Evolutionary conservation across 805 yeast species (phyloP), one percentile per base, ranked within the genome.

Genomic region (Candida nemodendra): DNA sequence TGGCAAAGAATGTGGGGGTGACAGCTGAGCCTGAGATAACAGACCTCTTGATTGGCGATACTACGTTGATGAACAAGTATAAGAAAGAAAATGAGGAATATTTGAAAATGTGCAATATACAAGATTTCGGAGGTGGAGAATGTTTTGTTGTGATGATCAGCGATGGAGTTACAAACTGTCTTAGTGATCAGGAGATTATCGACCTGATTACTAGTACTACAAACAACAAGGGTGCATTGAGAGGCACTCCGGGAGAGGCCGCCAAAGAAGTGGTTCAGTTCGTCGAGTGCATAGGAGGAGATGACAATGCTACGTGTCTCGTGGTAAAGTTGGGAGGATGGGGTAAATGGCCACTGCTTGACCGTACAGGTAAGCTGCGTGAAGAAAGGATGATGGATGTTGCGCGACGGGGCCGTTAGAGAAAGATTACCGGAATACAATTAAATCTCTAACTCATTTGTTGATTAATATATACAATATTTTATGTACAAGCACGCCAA

Each of bases 251-350:
- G 1, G 95, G 86, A 51, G 74, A 67, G 30, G 86, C 95, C 25
- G 90, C 97, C 0, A 79, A 77, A 43, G 97, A 90, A 57, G 84
- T 93, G 14, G 78, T 91, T 9, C 74, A 80, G 51, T 93, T 81
- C 58, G 83, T 89, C 9, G 89, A 84, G 56, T 85, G 85, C 28
- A 74, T 90, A 7, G 95, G 95, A 11, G 93, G 95, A 2, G 89
- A 86, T 53, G 99, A 93, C 59, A 93, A 93, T 62, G 95, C 98
- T n/a, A 88, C 97, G 2, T 88, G 96, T 57, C 54, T 84, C 45
- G 85, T 93, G 4, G 62, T 91, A 9, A 68, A 95, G 42, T 66
- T 93, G 39, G 72, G 75, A 24, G 96, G 96, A 8, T 93, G 99
- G 99, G 96, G 96, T 5, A 74, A 79, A 38, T 93, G 99, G 97